These are phyloP conservation scores for Salvia splendens DNA, from an alignment of 257 asterid species.

Conservation along the genomic window DNA sequence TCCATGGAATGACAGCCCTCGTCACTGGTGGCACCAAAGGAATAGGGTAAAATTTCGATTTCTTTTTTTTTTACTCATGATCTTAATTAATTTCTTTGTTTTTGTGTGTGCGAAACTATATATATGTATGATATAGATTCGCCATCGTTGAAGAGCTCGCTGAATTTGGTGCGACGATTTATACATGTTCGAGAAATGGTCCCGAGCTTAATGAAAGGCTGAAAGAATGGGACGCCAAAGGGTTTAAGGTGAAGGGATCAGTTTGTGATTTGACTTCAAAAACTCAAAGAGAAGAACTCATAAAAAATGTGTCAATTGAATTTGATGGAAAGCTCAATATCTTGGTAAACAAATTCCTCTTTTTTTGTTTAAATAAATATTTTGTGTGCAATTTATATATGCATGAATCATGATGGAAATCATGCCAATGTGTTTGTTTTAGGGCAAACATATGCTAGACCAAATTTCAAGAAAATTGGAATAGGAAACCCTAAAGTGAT, in stretches of 20 bases:
- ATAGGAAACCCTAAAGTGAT: neutral
- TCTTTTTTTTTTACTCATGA: neutral
- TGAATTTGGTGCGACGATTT: constrained; percentile 60
- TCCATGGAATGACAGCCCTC: constrained; percentile 56
- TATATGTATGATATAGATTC: constrained; percentile 29
- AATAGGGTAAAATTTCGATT: constrained; percentile 40
- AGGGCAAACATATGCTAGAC: neutral
- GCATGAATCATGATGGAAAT: neutral
- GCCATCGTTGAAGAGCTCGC: constrained; percentile 75
- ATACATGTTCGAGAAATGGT: constrained; percentile 63
- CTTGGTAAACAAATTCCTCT: constrained; percentile 34
- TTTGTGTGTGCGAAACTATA: neutral
- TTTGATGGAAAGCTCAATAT: constrained; percentile 68
- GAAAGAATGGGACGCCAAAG: constrained; percentile 63
- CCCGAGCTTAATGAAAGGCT: constrained; percentile 42
- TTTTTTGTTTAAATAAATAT: neutral
- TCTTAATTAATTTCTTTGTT: neutral
- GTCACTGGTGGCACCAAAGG: constrained; percentile 68
- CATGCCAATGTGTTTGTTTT: neutral
- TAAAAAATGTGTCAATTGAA: constrained; percentile 45
- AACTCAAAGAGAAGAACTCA: constrained; percentile 47
- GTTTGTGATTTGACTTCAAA: constrained; percentile 53
- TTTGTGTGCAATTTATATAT: neutral
- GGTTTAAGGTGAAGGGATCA: constrained; percentile 54
- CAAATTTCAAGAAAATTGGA: neutral